Evolutionary conservation across 2,329 filamentous ascomycete species (phyloP).

Genomic region (Keithomyces neogunnii): DNA sequence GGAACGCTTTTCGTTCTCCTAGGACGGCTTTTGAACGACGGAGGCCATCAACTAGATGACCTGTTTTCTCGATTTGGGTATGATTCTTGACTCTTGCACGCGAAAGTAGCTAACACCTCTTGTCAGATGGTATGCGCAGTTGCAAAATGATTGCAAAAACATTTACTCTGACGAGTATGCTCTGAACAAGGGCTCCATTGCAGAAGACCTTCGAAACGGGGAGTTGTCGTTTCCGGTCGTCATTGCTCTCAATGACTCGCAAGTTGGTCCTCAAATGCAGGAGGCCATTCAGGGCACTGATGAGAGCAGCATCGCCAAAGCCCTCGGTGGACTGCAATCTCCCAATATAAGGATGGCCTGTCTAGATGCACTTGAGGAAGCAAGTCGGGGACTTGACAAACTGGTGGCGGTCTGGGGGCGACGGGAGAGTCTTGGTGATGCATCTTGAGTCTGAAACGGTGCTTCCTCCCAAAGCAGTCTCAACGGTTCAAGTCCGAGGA

Average conservation of each 20-base stretch:
- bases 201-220: slow-evolving; percentile 10
- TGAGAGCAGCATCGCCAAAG: slow-evolving; percentile 5
- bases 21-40: slow-evolving; percentile 8
- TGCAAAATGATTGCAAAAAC: slow-evolving; percentile 13
- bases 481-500: too few relatives aligned
- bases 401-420: slow-evolving; percentile 9
- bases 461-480: too few relatives aligned
- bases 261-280: neutral
- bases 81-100: neutral
- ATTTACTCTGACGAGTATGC: slow-evolving; percentile 10
- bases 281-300: slow-evolving; percentile 3
- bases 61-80: slow-evolving; percentile 10
- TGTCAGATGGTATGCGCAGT: slow-evolving; percentile 9
- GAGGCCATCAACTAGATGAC: slow-evolving; percentile 7
- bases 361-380: slow-evolving; percentile 8
- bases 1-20: slow-evolving; percentile 10
- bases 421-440: slow-evolving; percentile 6
- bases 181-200: slow-evolving; percentile 9
- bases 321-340: slow-evolving; percentile 7
- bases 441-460: neutral
- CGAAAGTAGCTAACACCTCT: neutral
- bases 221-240: slow-evolving; percentile 10
- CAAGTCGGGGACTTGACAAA: slow-evolving; percentile 7
- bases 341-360: slow-evolving; percentile 6
- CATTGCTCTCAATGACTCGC: slow-evolving; percentile 8